Base-by-base conservation (phyloP, 1,284 basidiomycete species). In the Cryptococcus amylolentus region DNA sequence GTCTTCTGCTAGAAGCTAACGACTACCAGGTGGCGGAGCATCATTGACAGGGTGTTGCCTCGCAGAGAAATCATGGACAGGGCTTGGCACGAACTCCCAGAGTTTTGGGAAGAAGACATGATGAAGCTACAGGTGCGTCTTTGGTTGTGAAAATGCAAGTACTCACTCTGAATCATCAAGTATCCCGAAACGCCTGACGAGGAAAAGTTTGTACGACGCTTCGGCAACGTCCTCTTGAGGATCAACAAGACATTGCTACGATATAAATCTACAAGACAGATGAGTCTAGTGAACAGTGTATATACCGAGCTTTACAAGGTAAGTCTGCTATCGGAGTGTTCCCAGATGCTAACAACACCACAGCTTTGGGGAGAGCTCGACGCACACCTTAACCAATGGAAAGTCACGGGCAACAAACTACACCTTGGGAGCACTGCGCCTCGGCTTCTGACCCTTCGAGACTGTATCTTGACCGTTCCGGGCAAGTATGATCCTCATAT, bases 381-480 rank as follows among this genome's bases (percentile, higher is more conserved):
- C 14, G 58, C 57, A 6, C 62, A 67, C 18, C 51, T 76, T 1
- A 67, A 60, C 20, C 63, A 63, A 20, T 74, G 71, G 71, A 61
- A 61, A 38, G 26, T 55, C 6, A 67, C 71, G 9, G 67, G 67
- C 10, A 63, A 66, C n/a, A 70, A 67, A 44, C 51, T 74, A 16
- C 61, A 70, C 37, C 52, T 76, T 3, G 57, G 57, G 4, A 65
- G 57, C 49, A 60, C 67, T 7, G 73, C 73, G 5, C 73, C 73
- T 0, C 62, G 59, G 37, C 55, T 76, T 31, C 56, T 70, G 2
- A 55, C 64, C 2, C 40, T 76, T 3, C 52, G 69, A 51, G 68
- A 74, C 39, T 71, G 68, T 46, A 65, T 71, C 28, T 50, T 76
- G 42, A 74, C 69, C 10, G 72, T 76, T 1, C 73, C 72, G 14